phyloP scores from a whole-genome alignment of 768 basidiomycete genomes.

The Gloeostereum incarnatum region DNA sequence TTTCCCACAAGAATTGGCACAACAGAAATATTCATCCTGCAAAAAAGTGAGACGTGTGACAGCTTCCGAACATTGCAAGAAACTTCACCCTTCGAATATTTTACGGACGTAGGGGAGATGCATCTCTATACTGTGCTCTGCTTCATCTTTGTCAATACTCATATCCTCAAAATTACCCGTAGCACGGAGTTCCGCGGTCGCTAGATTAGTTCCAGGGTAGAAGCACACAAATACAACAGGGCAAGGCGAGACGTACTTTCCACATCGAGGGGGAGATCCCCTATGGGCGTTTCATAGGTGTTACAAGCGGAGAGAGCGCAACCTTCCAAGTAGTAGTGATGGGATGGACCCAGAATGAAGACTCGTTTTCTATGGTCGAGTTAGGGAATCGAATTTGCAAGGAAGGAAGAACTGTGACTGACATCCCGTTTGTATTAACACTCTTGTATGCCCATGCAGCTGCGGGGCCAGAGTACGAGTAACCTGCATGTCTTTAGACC shows the following conservation, averaged over 20 bases:
- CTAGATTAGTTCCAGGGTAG: constrained; percentile 27
- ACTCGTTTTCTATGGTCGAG: constrained; percentile 62
- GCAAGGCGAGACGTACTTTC: constrained; percentile 45
- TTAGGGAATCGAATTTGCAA: constrained; percentile 4
- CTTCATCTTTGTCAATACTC: constrained; percentile 65
- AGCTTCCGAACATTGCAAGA: neutral
- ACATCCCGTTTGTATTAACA: constrained; percentile 80
- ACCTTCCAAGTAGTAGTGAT: constrained; percentile 79
- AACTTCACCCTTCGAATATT: constrained; percentile 62
- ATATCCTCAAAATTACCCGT: constrained; percentile 69
- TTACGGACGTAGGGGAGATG: constrained; percentile 89
- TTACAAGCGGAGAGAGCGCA: constrained; percentile 81
- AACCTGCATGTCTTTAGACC: constrained; percentile 80
- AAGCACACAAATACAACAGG: no score
- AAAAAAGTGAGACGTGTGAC: constrained; percentile 1
- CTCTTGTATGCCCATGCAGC: constrained; percentile 96
- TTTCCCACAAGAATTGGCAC: constrained; percentile 90
- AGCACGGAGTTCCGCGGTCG: constrained; percentile 50
- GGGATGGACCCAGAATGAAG: constrained; percentile 93
- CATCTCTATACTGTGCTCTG: constrained; percentile 98
- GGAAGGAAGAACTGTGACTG: constrained; percentile 16
- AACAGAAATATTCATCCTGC: constrained; percentile 65
- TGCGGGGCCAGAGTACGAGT: constrained; percentile 86
- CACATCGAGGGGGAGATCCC: constrained; percentile 68
- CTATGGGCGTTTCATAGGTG: constrained; percentile 79